Conservation (phyloP, 2,329 filamentous ascomycete genomes). For the Sporothrix euskadiensis region DNA sequence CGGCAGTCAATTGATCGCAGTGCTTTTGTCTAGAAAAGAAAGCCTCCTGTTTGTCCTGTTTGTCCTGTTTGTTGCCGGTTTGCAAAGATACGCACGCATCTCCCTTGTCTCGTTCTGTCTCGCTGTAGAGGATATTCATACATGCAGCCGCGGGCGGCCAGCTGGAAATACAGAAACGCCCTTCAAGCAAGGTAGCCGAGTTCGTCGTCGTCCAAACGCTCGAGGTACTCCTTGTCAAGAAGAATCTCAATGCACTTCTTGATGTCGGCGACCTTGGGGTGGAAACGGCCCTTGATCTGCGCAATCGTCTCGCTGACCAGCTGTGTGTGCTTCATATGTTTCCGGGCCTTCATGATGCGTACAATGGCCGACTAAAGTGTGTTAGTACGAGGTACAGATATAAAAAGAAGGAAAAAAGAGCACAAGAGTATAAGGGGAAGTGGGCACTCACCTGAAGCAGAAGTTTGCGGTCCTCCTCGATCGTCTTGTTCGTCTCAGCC, state of each 20-base stretch:
- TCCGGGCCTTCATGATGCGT: constrained; percentile 98
- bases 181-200: constrained; percentile 86
- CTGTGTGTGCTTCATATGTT: constrained; percentile 96
- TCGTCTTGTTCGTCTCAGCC: constrained; percentile 97
- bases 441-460: constrained; percentile 78
- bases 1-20: not conserved
- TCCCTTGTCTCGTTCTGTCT: not conserved
- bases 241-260: constrained; percentile 99
- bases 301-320: constrained; percentile 94
- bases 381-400: constrained; percentile 28
- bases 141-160: not conserved
- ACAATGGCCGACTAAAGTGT: constrained; percentile 84
- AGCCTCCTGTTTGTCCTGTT: not conserved
- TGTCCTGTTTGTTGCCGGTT: not conserved
- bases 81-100: not conserved
- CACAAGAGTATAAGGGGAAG: not conserved
- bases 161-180: not conserved
- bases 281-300: constrained; percentile 90
- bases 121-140: constrained; percentile 14
- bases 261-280: constrained; percentile 91
- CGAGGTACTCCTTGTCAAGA: constrained; percentile 97
- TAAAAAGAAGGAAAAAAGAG: not conserved
- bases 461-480: constrained; percentile 95
- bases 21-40: constrained; percentile 21
- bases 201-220: constrained; percentile 91